Evolutionary conservation across 306 rosid genomes (phyloP).

Genomic region (Cicer pinnatifidum): DNA sequence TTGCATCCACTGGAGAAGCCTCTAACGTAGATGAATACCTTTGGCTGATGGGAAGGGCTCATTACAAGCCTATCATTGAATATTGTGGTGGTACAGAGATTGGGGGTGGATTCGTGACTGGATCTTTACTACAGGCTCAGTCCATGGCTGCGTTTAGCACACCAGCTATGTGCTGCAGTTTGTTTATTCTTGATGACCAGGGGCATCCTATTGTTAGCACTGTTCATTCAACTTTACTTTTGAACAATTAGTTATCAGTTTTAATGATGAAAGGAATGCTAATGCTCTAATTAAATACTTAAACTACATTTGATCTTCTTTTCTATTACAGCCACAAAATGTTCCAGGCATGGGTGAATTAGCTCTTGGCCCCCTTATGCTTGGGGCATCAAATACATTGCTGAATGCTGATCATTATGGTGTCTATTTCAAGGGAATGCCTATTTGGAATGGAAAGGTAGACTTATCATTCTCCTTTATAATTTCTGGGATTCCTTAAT

Average conservation of each 20-base stretch:
- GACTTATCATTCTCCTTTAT: constrained; percentile 42
- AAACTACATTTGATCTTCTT: constrained; percentile 20
- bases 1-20: constrained; percentile 93
- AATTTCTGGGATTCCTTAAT: constrained; percentile 29
- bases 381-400: constrained; percentile 81
- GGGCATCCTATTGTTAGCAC: constrained; percentile 77
- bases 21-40: constrained; percentile 91
- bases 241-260: constrained; percentile 3
- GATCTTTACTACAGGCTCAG: constrained; percentile 87
- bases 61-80: constrained; percentile 88
- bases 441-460: constrained; percentile 80
- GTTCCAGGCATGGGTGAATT: constrained; percentile 91
- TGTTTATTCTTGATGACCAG: constrained; percentile 76
- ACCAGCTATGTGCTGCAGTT: constrained; percentile 85
- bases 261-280: not conserved
- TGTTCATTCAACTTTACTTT: constrained; percentile 35
- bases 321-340: constrained; percentile 62
- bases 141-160: constrained; percentile 96
- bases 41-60: constrained; percentile 97
- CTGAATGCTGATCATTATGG: constrained; percentile 86
- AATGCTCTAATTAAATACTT: not conserved
- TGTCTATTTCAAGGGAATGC: constrained; percentile 91
- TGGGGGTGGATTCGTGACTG: constrained; percentile 87
- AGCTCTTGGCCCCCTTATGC: constrained; percentile 81
- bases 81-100: constrained; percentile 98